phyloP scores from a whole-genome alignment of 257 asterid genomes.

The Solanum lycopersicoides region DNA sequence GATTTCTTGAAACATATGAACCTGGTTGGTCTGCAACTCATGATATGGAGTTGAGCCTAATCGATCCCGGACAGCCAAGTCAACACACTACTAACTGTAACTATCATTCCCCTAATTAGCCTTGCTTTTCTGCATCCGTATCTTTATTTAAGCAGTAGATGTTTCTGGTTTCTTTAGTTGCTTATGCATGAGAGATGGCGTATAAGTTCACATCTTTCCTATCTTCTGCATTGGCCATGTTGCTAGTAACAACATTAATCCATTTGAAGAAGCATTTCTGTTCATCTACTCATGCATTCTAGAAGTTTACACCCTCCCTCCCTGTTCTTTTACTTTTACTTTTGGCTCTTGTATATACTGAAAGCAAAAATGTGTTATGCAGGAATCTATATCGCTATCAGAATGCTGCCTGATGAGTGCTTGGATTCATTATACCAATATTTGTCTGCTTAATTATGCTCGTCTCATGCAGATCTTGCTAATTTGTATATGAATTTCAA shows the following conservation, averaged over 20 bases:
- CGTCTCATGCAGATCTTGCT: background rate
- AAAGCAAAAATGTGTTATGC: background rate
- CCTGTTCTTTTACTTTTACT: background rate
- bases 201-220: background rate
- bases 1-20: conserved; percentile 94
- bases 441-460: background rate
- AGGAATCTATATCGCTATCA: background rate
- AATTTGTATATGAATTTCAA: background rate
- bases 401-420: background rate
- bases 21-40: conserved; percentile 95
- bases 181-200: background rate
- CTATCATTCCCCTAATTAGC: conserved; percentile 17
- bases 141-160: background rate
- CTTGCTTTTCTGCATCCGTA: background rate
- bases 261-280: background rate
- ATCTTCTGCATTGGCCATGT: background rate
- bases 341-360: background rate
- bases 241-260: background rate
- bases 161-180: background rate
- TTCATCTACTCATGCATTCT: background rate
- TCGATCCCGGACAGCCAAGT: conserved; percentile 25
- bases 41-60: conserved; percentile 56
- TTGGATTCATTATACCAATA: background rate
- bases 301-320: background rate
- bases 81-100: conserved; percentile 20